These are phyloP conservation scores for Jaltomata sinuosa DNA, from an alignment of 257 asterid genomes.

Conservation along the genomic window DNA sequence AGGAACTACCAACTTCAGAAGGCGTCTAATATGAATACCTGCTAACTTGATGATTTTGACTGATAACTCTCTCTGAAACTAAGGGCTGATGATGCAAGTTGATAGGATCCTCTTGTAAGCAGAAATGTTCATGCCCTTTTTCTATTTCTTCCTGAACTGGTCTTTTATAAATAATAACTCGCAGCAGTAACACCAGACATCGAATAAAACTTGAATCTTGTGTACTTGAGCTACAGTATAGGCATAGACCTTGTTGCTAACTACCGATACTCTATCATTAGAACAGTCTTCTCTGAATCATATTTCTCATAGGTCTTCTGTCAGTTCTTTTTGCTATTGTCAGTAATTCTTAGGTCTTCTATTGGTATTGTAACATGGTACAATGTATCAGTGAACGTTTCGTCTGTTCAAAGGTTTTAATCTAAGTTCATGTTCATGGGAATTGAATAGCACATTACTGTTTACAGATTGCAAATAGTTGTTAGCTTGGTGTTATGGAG, in stretches of 20 bases:
- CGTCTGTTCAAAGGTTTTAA: not conserved
- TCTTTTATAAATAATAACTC: not conserved
- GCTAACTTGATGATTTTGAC: not conserved
- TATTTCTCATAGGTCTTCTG: not conserved
- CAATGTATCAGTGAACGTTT: not conserved
- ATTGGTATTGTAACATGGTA: not conserved
- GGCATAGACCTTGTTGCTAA: not conserved
- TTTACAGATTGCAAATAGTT: not conserved
- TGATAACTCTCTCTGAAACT: not conserved
- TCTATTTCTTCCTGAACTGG: not conserved
- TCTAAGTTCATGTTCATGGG: not conserved
- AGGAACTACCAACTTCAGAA: constrained; percentile 52
- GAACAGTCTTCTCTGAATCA: not conserved
- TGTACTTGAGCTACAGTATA: not conserved
- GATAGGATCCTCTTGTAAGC: not conserved
- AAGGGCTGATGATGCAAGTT: not conserved
- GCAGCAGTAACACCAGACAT: not conserved
- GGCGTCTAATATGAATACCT: constrained; percentile 32
- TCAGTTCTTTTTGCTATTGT: not conserved
- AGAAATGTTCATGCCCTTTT: not conserved
- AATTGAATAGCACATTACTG: not conserved
- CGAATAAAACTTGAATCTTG: not conserved
- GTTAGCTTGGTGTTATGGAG: not conserved
- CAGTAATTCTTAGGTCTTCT: not conserved
- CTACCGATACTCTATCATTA: not conserved